Evolutionary conservation across 2,329 filamentous ascomycete genomes (phyloP), one percentile per base, ranked within the genome.

Genomic region (Colletotrichum sp.): DNA sequence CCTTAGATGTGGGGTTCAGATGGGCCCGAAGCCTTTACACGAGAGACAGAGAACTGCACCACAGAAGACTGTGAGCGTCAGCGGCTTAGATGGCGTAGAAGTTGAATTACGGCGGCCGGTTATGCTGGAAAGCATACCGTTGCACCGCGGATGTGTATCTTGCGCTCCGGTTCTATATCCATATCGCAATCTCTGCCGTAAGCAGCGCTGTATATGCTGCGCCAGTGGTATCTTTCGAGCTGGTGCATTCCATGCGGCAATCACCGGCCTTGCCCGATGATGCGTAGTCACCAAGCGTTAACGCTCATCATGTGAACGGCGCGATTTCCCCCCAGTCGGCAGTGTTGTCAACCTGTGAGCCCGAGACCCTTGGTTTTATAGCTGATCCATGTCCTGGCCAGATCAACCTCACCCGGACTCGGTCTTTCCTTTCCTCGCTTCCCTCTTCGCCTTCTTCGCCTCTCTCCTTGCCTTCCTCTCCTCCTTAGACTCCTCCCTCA

Each of bases 401-500:
- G 39, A 67, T 6, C 49, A 49, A 60, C 21, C 36, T 76, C 75
- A 71, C 5, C 60, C 66, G 15, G 72, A 75, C 13, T 16, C 75
- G n/a, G 34, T 49, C 55, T 67, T 76, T 60, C 64, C 63, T 39
- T 71, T 76, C 39, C 52, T 62, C 32, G 66, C 72, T 57, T 81
- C 80, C 8, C 79, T 73, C 69, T 78, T 77, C 39, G 80, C 78
- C 69, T 77, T 77, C 78, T 81, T 85, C 21, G 81, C 82, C 63
- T 84, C 84, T 64, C 80, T 84, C 59, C 82, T 83, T 66, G 81
- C 82, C 78, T 82, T 82, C 76, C 84, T 84, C 62, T 88, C 86
- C 77, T 87, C 86, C 81, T 87, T 90, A 4, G 84, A 86, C 80
- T 87, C 85, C 80, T 80, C 80, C 81, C 18, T 52, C 71, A 34